Percentiles rank a stretch among this genome's conserved stretches.
Conservation (phyloP, 108 stramenopile species). For the Nannochloropsis oceanica region DNA sequence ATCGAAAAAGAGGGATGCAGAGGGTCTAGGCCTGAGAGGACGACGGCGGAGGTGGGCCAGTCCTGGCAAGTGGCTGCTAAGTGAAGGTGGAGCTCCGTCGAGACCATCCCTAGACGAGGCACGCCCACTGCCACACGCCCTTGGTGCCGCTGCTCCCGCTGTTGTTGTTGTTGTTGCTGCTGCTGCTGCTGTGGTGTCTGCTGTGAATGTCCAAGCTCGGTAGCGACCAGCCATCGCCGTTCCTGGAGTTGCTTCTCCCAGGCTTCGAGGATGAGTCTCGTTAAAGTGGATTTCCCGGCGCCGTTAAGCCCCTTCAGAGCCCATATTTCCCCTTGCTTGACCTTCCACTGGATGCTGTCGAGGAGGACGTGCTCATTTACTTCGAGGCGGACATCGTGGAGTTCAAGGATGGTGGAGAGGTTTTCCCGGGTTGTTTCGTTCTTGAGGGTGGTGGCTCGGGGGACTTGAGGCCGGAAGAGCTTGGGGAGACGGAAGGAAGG, state of each 20-base stretch:
- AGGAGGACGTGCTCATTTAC: not conserved
- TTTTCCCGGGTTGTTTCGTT: not conserved
- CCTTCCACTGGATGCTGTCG: not conserved
- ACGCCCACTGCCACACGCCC: not conserved
- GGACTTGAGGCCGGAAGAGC: not conserved
- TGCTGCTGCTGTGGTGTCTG: not conserved
- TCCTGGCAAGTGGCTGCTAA: constrained; percentile 20
- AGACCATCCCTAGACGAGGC: constrained; percentile 48
- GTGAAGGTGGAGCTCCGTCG: constrained; percentile 55
- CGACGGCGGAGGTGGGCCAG: constrained; percentile 1
- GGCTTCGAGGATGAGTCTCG: not conserved
- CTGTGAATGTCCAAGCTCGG: not conserved
- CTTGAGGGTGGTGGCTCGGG: not conserved
- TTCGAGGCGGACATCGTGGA: not conserved
- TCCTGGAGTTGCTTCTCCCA: not conserved
- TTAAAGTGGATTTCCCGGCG: not conserved
- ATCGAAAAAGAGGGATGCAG: not conserved
- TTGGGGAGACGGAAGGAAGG: not conserved
- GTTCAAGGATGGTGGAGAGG: not conserved
- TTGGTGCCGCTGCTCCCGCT: not conserved
- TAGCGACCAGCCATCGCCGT: not conserved
- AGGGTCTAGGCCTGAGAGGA: constrained; percentile 24
- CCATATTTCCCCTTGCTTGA: not conserved
- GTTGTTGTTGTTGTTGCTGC: not conserved
- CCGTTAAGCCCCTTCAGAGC: not conserved